phyloP scores from a whole-genome alignment of 2,329 filamentous ascomycete genomes.

The Fusarium sp. region DNA sequence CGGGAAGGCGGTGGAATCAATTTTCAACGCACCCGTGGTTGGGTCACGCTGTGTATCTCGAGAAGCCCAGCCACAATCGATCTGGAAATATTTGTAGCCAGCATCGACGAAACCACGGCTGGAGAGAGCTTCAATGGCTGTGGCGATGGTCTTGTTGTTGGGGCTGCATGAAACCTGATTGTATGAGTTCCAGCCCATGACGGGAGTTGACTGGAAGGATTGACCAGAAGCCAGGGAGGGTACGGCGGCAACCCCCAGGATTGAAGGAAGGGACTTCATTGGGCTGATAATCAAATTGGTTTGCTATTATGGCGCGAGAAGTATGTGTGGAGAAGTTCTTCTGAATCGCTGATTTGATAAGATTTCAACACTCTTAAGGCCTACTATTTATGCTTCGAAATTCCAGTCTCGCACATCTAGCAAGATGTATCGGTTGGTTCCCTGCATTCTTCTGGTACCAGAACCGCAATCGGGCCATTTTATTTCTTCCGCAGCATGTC shows the following conservation, averaged over 20 bases:
- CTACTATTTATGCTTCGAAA: background rate
- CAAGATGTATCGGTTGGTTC: background rate
- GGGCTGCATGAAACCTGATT: background rate
- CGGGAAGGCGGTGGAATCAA: background rate
- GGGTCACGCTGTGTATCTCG: background rate
- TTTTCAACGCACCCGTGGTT: background rate
- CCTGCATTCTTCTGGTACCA: fast-evolving
- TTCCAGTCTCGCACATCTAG: background rate
- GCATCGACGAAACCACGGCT: background rate
- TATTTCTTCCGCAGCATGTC: background rate
- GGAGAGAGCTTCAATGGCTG: background rate
- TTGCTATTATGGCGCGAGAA: background rate
- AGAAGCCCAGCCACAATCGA: background rate
- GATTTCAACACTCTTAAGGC: no score
- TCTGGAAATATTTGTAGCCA: background rate
- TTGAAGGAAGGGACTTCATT: background rate
- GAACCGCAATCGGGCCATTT: background rate
- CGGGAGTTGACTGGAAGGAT: background rate
- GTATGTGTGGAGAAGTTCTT: background rate
- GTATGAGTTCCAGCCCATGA: background rate
- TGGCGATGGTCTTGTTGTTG: background rate
- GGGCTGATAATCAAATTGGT: fast-evolving
- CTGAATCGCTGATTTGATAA: no score
- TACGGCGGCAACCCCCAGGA: background rate
- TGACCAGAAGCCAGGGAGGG: background rate